Conservation (phyloP, 805 yeast genomes). For the Starmerella powellii region DNA sequence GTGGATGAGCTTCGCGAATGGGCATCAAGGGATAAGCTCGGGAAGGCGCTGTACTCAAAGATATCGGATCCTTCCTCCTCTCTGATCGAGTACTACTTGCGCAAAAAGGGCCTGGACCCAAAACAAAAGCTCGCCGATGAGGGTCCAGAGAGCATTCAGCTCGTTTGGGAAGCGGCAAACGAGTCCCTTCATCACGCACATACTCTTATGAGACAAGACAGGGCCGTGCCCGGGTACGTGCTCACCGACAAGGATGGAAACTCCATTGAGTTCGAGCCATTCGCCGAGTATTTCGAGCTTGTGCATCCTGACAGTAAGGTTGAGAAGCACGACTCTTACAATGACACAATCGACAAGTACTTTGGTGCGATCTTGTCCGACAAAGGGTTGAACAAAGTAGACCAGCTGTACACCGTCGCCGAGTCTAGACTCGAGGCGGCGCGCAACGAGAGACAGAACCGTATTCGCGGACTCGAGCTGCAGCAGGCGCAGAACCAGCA, state of each 20-base stretch:
- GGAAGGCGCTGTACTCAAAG: slow-evolving; percentile 54
- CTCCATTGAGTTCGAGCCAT: slow-evolving; percentile 24
- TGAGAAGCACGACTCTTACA: slow-evolving; percentile 48
- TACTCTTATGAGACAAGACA: slow-evolving; percentile 6
- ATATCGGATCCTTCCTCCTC: slow-evolving; percentile 71
- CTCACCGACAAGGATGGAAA: slow-evolving; percentile 14
- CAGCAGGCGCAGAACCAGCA: slow-evolving; percentile 52
- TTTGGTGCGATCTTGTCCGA: slow-evolving; percentile 78
- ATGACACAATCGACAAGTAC: slow-evolving; percentile 67
- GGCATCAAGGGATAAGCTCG: slow-evolving; percentile 30
- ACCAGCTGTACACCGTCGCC: slow-evolving; percentile 47
- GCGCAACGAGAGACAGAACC: slow-evolving; percentile 54
- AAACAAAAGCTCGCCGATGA: slow-evolving; percentile 25
- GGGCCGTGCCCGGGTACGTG: slow-evolving; percentile 16
- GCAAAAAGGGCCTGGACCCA: slow-evolving; percentile 38
- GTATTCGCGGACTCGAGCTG: slow-evolving; percentile 50
- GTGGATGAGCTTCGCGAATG: slow-evolving; percentile 34
- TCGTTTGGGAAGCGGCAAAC: slow-evolving; percentile 22
- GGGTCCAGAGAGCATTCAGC: slow-evolving; percentile 14
- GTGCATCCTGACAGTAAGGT: slow-evolving; percentile 26
- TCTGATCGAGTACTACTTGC: slow-evolving; percentile 50
- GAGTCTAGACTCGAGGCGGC: slow-evolving; percentile 64
- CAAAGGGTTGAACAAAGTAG: slow-evolving; percentile 59
- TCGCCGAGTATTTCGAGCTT: slow-evolving; percentile 28
- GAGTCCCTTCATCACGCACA: slow-evolving; percentile 28